Evolutionary conservation across 1,139 yeast genomes (phyloP).

Genomic region (Lodderomyces parapsilosis): DNA sequence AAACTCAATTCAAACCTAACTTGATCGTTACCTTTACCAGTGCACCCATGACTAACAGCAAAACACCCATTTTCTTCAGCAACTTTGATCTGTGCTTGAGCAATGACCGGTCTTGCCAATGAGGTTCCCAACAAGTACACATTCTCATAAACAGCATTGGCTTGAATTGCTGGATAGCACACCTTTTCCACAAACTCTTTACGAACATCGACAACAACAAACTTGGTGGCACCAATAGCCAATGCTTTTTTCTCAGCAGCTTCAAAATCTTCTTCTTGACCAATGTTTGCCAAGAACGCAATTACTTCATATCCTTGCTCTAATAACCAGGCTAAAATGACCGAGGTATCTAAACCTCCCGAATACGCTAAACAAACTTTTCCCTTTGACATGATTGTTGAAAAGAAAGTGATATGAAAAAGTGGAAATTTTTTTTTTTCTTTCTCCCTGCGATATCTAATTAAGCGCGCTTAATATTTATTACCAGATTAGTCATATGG

Average conservation of each 20-base stretch:
- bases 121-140: conserved; percentile 96
- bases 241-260: conserved; percentile 96
- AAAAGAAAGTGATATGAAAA: conserved; percentile 9
- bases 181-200: conserved; percentile 89
- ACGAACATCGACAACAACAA: conserved; percentile 91
- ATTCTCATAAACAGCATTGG: conserved; percentile 96
- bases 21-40: conserved; percentile 99
- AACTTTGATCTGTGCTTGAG: conserved; percentile 94
- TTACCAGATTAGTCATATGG: conserved; percentile 38
- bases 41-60: conserved; percentile 98
- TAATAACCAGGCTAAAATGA: conserved; percentile 95
- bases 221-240: conserved; percentile 95
- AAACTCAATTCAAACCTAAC: conserved; percentile 95
- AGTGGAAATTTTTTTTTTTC: not conserved
- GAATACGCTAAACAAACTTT: conserved; percentile 99
- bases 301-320: conserved; percentile 98
- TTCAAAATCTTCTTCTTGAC: conserved; percentile 98
- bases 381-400: conserved; percentile 81
- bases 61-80: conserved; percentile 98
- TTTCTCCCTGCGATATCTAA: conserved; percentile 1
- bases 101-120: conserved; percentile 96
- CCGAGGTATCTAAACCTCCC: conserved; percentile 98
- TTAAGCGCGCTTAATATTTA: conserved; percentile 33
- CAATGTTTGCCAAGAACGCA: conserved; percentile 96
- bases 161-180: conserved; percentile 93